These are phyloP conservation scores for Salvia hispanica DNA, from an alignment of 257 asterid species.

Conservation along the genomic window DNA sequence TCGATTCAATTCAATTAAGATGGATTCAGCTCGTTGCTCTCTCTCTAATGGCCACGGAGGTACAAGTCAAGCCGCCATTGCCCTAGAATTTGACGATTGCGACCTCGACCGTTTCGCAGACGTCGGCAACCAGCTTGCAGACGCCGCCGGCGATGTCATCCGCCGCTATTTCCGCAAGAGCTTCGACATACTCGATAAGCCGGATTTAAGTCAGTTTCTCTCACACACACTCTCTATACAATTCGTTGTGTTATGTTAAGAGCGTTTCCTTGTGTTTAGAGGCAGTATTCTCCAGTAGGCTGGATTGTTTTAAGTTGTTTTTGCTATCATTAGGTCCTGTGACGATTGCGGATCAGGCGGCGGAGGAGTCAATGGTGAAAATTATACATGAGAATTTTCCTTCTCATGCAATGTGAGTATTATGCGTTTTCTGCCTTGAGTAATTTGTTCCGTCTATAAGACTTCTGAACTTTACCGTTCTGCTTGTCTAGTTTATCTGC, in stretches of 20 bases:
- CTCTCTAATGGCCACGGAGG: conserved; percentile 30
- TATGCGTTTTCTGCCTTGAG: background rate
- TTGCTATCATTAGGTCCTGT: conserved; percentile 72
- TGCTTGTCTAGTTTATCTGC: background rate
- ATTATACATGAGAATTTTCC: conserved; percentile 71
- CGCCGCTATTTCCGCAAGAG: conserved; percentile 81
- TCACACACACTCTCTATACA: background rate
- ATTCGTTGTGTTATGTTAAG: background rate
- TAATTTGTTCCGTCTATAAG: background rate
- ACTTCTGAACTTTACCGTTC: background rate
- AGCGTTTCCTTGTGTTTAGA: background rate
- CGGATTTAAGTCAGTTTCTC: conserved; percentile 67
- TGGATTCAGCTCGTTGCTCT: conserved; percentile 41
- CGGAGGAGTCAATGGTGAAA: conserved; percentile 89
- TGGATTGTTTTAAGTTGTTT: conserved; percentile 13
- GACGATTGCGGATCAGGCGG: conserved; percentile 89
- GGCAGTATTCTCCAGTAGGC: background rate
- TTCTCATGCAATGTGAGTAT: conserved; percentile 81
- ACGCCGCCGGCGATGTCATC: conserved; percentile 86
- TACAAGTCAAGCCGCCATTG: conserved; percentile 31
- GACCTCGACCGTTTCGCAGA: conserved; percentile 64
- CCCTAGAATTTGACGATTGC: conserved; percentile 40
- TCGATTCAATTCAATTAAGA: conserved; percentile 27
- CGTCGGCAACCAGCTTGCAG: conserved; percentile 75
- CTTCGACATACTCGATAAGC: conserved; percentile 74